These are phyloP conservation scores for Rhizopogon roseolus DNA, from an alignment of 768 basidiomycete species.

Conservation along the genomic window DNA sequence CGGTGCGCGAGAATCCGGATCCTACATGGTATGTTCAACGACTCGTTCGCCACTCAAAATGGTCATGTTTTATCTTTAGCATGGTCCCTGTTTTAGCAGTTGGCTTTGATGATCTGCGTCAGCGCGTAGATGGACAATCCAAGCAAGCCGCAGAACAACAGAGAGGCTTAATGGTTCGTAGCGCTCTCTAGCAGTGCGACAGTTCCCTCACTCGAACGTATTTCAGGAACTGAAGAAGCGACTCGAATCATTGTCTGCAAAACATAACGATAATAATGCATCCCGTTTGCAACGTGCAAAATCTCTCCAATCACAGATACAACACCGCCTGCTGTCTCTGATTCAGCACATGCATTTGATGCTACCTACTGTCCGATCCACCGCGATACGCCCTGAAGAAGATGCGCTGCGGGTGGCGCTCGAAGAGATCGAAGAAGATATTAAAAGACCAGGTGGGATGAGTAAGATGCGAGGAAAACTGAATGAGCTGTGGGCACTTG, in stretches of 20 bases:
- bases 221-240: slow-evolving; percentile 62
- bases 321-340: slow-evolving; percentile 63
- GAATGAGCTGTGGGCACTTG: slow-evolving; percentile 82
- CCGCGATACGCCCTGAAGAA: slow-evolving; percentile 75
- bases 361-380: slow-evolving; percentile 70
- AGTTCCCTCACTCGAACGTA: not conserved
- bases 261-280: slow-evolving; percentile 62
- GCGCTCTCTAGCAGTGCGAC: not conserved
- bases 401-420: slow-evolving; percentile 66
- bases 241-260: slow-evolving; percentile 53
- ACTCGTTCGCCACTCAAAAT: not conserved
- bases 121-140: slow-evolving; percentile 72
- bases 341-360: slow-evolving; percentile 76
- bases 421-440: slow-evolving; percentile 72
- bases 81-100: slow-evolving; percentile 76
- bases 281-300: slow-evolving; percentile 62
- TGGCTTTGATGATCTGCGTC: slow-evolving; percentile 78
- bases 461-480: slow-evolving; percentile 67
- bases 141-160: slow-evolving; percentile 62
- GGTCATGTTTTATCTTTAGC: slow-evolving; percentile 30
- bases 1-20: slow-evolving; percentile 77
- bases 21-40: slow-evolving; percentile 54
- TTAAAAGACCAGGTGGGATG: slow-evolving; percentile 45
- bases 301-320: slow-evolving; percentile 62
- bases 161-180: slow-evolving; percentile 53